Percentiles rank a stretch among this genome's conserved stretches.
These are phyloP conservation scores for Piloderma croceum DNA, from an alignment of 768 basidiomycete species.

Conservation along the genomic window DNA sequence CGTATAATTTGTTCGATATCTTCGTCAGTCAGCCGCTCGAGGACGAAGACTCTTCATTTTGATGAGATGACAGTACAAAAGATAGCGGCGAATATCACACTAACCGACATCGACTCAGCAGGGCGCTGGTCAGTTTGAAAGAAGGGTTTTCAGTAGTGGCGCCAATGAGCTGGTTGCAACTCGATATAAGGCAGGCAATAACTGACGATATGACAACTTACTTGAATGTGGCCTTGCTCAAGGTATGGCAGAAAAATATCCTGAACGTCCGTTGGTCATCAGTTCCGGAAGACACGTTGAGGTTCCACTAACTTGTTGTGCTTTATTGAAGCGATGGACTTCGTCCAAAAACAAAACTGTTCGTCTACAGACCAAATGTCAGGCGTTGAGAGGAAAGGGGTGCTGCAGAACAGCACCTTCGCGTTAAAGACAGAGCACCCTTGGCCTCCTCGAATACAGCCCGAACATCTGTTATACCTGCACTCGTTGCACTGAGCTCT, in stretches of 20 bases:
- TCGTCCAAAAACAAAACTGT: slow-evolving; percentile 82
- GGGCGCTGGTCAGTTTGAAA: slow-evolving; percentile 70
- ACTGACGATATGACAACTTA: slow-evolving; percentile 18
- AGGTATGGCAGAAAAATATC: slow-evolving; percentile 80
- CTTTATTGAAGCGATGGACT: slow-evolving; percentile 73
- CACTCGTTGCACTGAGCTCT: slow-evolving; percentile 72
- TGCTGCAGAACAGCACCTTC: slow-evolving; percentile 37
- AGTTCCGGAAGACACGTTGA: not conserved
- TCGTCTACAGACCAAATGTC: slow-evolving; percentile 34
- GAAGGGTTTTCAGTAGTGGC: slow-evolving; percentile 90
- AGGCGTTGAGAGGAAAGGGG: not conserved
- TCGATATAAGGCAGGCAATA: not conserved
- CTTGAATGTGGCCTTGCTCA: slow-evolving; percentile 72
- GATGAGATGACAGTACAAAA: slow-evolving; percentile 15
- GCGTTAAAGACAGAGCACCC: slow-evolving; percentile 54
- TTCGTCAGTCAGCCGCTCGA: slow-evolving; percentile 60
- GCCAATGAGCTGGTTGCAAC: slow-evolving; percentile 51
- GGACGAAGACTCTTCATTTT: slow-evolving; percentile 58
- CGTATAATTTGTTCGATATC: slow-evolving; percentile 55
- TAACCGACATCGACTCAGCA: slow-evolving; percentile 73
- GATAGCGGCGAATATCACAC: slow-evolving; percentile 12
- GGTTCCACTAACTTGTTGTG: slow-evolving; percentile 48
- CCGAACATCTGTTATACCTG: slow-evolving; percentile 64
- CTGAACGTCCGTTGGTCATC: slow-evolving; percentile 28
- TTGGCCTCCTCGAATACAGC: slow-evolving; percentile 75